Base-by-base conservation (phyloP, 306 rosid species). In the Cucurbita pepo region DNA sequence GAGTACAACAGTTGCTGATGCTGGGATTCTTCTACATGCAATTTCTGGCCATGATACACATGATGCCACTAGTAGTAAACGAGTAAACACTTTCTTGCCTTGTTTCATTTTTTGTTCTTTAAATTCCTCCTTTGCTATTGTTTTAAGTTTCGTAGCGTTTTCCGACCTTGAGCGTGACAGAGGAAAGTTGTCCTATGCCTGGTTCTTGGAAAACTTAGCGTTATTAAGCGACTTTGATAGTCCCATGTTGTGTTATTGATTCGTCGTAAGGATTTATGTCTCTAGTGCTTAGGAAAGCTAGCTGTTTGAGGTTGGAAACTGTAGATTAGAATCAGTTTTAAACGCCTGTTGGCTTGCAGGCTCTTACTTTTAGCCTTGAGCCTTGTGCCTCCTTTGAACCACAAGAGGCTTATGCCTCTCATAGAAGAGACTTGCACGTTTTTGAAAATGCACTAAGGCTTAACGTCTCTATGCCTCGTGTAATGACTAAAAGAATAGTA, bases 21-120 rank as follows among this genome's bases (percentile, higher is more conserved):
- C 97, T 54, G 97, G 97, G 70, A 86, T 94, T 79, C 97, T 94
- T 75, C 96, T 94, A 52, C 88, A 84, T 73, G 84, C 97, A 30
- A 89, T 94, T 75, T 82, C 97, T 77, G 97, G 99, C 57, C 89
- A 91, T 75, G 97, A 94, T 81, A 83, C 85, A 78, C 83, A 85
- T 82, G 99, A 94, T 83, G 97, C 97, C 67, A 94, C 97, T 9
- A 83, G 95, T 79, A 89, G 95, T 81, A 89, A 87, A 81, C 92
- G 79, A 71, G 99, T 94, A 82, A 72, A 80, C 18, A 50, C 52
- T 60, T 54, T 55, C 75, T 51, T 10, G 37, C 37, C n/a, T 71
- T 71, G 18, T 52, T 67, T 56, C 53, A 43, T 6, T 6, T 16
- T 61, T 1, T 61, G 10, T 6, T 36, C 37, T 61, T 37, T 37